Evolutionary conservation across 106 monocot species (phyloP), one percentile per base, ranked within the genome.

Genomic region (Vanilla planifolia): DNA sequence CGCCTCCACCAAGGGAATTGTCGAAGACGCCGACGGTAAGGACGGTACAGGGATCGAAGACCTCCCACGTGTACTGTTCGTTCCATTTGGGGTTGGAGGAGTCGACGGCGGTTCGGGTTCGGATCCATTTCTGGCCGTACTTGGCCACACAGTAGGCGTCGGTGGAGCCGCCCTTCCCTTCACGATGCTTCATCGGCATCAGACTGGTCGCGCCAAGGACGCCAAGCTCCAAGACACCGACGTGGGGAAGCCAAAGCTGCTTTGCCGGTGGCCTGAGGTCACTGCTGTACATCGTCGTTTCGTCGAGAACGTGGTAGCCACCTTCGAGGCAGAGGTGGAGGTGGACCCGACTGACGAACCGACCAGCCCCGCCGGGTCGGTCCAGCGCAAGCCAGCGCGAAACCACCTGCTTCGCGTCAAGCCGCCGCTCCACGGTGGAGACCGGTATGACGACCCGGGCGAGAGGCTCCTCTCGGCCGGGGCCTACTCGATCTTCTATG

Each of bases 21-120:
- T 92, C 86, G 63, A 92, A 92, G 16, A 83, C 80, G 17, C 82
- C 91, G 28, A 92, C 59, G 1, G 91, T 92, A 65, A 92, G 51
- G 35, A 86, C 86, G 5, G 90, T 85, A 59, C 73, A 82, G 0
- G 85, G 90, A 30, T 91, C 90, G n/a, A 59, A 85, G 9, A 92
- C 85, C 68, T 92, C 91, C 91, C 91, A 92, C 5, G 86, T 85
- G 79, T 92, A 92, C 74, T 92, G 91, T 71, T 92, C 91, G 62
- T 92, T 92, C 82, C 82, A 92, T 7, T 71, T 60, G 1, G 91
- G 91, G 42, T 52, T 65, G 2, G 77, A 23, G 0, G 73, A 74
- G 48, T 86, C 77, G 19, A 92, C 39, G 17, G 83, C 71, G 0
- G 91, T 86, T 10, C 91, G 63, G 0, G 91, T 92, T 4, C 91